phyloP scores from a whole-genome alignment of 2,329 filamentous ascomycete genomes.

The Diplodia seriata region DNA sequence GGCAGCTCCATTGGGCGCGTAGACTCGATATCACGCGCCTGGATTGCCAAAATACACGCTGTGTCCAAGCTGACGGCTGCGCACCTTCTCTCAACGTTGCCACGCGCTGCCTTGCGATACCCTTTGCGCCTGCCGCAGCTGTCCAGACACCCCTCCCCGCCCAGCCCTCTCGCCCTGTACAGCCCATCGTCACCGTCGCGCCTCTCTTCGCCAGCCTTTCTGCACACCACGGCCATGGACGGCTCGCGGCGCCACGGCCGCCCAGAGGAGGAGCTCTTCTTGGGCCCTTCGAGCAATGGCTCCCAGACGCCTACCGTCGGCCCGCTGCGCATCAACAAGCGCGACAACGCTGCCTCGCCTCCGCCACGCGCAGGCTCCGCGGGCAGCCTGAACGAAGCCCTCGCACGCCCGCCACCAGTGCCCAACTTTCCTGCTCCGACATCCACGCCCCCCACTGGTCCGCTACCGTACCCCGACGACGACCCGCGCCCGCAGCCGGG shows the following conservation, averaged over 20 bases:
- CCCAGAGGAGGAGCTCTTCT: constrained; percentile 83
- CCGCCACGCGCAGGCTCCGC: constrained; percentile 67
- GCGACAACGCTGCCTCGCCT: constrained; percentile 57
- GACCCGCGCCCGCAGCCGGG: constrained; percentile 40
- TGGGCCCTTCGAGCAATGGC: constrained; percentile 55
- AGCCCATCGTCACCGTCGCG: background rate
- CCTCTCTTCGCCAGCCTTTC: constrained; percentile 11
- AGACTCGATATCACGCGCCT: constrained; percentile 24
- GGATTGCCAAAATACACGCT: background rate
- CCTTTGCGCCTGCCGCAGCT: constrained; percentile 25
- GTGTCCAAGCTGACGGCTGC: constrained; percentile 14
- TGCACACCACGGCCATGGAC: constrained; percentile 47
- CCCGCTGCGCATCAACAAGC: constrained; percentile 84
- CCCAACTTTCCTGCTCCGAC: constrained; percentile 68
- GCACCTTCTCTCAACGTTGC: constrained; percentile 2
- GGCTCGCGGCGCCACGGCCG: constrained; percentile 64
- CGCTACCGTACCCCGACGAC: constrained; percentile 57
- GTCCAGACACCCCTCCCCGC: constrained; percentile 21
- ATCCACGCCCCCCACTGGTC: constrained; percentile 57
- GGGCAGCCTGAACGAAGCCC: constrained; percentile 61
- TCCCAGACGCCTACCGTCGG: constrained; percentile 79
- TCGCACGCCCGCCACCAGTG: constrained; percentile 53
- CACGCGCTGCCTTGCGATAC: background rate
- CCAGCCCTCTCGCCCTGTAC: background rate
- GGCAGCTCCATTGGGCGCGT: constrained; percentile 18